Evolutionary conservation across 2,329 filamentous ascomycete species (phyloP).

Genomic region (Beauveria pseudobassiana): DNA sequence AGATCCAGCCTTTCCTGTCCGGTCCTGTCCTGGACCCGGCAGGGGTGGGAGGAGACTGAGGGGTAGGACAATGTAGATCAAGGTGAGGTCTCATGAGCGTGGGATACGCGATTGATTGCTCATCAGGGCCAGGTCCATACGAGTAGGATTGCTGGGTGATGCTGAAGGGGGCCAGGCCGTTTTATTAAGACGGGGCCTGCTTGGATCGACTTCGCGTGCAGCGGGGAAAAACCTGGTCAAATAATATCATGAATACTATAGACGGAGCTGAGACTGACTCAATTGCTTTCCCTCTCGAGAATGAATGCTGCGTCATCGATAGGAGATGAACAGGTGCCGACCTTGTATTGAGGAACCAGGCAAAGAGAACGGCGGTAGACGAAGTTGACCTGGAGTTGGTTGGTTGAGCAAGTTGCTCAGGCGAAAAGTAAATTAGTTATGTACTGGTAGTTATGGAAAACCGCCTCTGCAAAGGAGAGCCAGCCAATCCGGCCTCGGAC

Average conservation of each 20-base stretch:
- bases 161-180: background rate
- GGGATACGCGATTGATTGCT: background rate
- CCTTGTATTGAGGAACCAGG: background rate
- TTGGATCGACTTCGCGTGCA: slow-evolving; percentile 2
- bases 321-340: background rate
- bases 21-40: background rate
- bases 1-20: background rate
- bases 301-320: background rate
- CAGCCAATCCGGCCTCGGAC: background rate
- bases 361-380: background rate
- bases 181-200: slow-evolving; percentile 8
- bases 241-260: background rate
- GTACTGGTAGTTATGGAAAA: too few relatives aligned
- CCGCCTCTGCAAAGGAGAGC: background rate
- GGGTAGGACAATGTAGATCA: too few relatives aligned
- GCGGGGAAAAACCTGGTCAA: background rate
- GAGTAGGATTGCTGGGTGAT: background rate
- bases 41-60: background rate
- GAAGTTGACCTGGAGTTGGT: background rate
- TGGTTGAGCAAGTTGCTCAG: too few relatives aligned
- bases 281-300: background rate
- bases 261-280: background rate
- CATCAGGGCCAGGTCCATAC: background rate
- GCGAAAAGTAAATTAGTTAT: too few relatives aligned
- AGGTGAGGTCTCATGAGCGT: background rate